These are phyloP conservation scores for Phyllosticta citribraziliensis DNA, from an alignment of 2,329 filamentous ascomycete genomes.

Conservation along the genomic window DNA sequence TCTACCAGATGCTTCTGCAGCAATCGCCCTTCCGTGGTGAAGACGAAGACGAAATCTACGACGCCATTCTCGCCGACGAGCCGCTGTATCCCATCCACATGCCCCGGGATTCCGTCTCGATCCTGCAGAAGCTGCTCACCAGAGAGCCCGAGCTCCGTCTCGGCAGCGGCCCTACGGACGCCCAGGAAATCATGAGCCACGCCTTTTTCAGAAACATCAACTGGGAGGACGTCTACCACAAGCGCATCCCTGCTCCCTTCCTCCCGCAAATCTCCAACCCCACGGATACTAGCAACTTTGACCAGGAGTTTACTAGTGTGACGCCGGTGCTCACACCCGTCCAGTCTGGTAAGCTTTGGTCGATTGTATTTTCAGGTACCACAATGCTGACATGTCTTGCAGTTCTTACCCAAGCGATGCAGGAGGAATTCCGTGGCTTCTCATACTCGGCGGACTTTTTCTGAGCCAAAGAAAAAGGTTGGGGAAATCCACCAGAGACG, in stretches of 20 bases:
- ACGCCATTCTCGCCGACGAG: constrained; percentile 94
- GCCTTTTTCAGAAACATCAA: constrained; percentile 97
- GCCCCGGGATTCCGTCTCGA: constrained; percentile 94
- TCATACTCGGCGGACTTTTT: constrained; percentile 92
- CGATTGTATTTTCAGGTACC: not conserved
- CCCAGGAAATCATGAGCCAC: constrained; percentile 97
- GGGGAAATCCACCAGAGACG: too few relatives aligned
- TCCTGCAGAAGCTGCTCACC: constrained; percentile 92
- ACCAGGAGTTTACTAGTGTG: constrained; percentile 96
- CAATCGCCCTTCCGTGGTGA: constrained; percentile 98
- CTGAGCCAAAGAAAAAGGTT: constrained; percentile 13
- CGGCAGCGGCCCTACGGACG: constrained; percentile 90
- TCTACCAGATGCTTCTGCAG: constrained; percentile 98
- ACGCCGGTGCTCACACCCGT: constrained; percentile 95
- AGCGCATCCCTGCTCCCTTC: constrained; percentile 82
- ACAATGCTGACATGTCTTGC: constrained; percentile 16
- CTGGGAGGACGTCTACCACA: constrained; percentile 98
- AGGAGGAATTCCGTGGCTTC: constrained; percentile 98
- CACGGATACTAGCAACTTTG: constrained; percentile 99
- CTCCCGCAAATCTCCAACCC: constrained; percentile 79
- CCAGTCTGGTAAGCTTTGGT: constrained; percentile 68
- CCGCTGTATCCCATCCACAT: constrained; percentile 97
- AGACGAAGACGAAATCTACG: constrained; percentile 98
- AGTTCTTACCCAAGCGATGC: constrained; percentile 98
- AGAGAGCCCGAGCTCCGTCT: constrained; percentile 88